Evolutionary conservation across 2,329 filamentous ascomycete genomes (phyloP).

Genomic region (Ophiocordyceps polyrhachis-furcata): DNA sequence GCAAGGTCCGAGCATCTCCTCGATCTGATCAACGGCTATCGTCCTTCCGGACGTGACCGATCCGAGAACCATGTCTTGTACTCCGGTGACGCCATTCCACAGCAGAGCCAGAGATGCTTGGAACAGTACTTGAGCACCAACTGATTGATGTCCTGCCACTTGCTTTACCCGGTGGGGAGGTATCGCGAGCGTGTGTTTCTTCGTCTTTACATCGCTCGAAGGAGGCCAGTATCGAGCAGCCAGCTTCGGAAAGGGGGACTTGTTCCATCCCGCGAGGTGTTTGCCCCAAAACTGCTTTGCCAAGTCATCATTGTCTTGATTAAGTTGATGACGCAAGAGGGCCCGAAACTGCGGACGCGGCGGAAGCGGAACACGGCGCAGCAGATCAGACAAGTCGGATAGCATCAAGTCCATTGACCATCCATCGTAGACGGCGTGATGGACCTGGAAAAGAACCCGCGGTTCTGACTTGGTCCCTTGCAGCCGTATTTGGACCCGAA

Average conservation of each 20-base stretch:
- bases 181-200: constrained; percentile 5
- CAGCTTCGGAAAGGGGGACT: constrained; percentile 34
- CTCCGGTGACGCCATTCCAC: constrained; percentile 44
- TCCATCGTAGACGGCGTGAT: constrained; percentile 82
- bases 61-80: constrained; percentile 51
- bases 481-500: constrained; percentile 37
- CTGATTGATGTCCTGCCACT: constrained; percentile 19
- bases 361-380: constrained; percentile 13
- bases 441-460: constrained; percentile 37
- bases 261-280: constrained; percentile 37
- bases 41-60: constrained; percentile 69
- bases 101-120: constrained; percentile 53
- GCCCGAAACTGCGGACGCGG: constrained; percentile 39
- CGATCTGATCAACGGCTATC: constrained; percentile 49
- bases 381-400: constrained; percentile 40
- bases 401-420: constrained; percentile 71
- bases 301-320: constrained; percentile 14
- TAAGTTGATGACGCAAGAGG: constrained; percentile 32
- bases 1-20: constrained; percentile 62
- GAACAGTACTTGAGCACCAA: constrained; percentile 54
- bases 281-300: constrained; percentile 52
- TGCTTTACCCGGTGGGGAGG: constrained; percentile 8
- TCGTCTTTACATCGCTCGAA: constrained; percentile 4
- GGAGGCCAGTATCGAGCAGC: constrained; percentile 9
- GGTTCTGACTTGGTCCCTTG: constrained; percentile 5